Evolutionary conservation across 805 yeast species (phyloP), one percentile per base, ranked within the genome.

Genomic region (Nakazawaea peltata): DNA sequence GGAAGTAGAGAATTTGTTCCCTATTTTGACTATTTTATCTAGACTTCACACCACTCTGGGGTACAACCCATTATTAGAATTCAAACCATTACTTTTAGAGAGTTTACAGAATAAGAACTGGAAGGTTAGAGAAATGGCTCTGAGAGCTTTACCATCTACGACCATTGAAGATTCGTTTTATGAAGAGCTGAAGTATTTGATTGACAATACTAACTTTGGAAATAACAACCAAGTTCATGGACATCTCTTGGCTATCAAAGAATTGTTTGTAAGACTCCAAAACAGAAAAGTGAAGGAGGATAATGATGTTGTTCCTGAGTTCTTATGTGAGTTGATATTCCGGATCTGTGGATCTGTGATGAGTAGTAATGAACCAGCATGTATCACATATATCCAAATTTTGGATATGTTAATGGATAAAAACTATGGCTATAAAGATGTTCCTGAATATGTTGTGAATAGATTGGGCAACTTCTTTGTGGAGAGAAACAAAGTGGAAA

Each of bases 61-160:
- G 0, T 67, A 69, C 39, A 63, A 60, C 29, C 79, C 74, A 0
- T 50, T 81, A 32, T 57, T 56, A 6, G 73, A 62, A 5, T 81
- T 86, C 46, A 57, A 63, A 32, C 66, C 67, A 0, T 52, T 70
- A 15, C 56, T 84, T 12, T 44, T 61, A 18, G 34, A 47, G 14
- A 67, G 80, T 42, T 57, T 88, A 21, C 59, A 61, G 1, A 71
- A 74, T 40, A 56, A 55, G 28, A 61, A 67, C 37, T 90, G 95
- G 95, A 86, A 86, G 47, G 69, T 92, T 7, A 69, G 98, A 42
- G 96, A 88, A 49, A 72, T 84, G 73, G 82, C 95, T 0, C 84
- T 95, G 0, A 67, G 77, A 48, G 72, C 86, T 4, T 47, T 84
- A 2, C 71, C 80, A 0, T 57, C 78, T 0, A 53, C 80, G 32